phyloP scores from a whole-genome alignment of 805 yeast species.

The Zygotorulaspora sp. region DNA sequence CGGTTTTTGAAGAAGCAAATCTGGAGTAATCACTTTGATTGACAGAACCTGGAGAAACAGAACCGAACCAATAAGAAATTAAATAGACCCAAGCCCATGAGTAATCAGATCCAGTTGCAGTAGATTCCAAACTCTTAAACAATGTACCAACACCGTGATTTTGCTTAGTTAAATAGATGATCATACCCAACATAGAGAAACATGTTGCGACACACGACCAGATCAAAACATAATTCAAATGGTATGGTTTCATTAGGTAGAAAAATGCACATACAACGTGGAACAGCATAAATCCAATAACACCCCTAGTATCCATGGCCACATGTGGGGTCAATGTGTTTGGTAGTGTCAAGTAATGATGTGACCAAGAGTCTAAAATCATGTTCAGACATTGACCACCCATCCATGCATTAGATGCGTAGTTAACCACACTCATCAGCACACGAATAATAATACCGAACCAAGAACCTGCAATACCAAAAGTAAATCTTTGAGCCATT shows the following conservation, averaged over 20 bases:
- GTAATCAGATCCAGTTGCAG: slow-evolving; percentile 35
- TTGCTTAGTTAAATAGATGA: slow-evolving; percentile 33
- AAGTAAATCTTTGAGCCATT: slow-evolving; percentile 42
- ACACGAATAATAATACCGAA: slow-evolving; percentile 42
- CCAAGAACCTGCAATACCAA: slow-evolving; percentile 44
- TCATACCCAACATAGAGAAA: slow-evolving; percentile 41
- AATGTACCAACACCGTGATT: slow-evolving; percentile 37
- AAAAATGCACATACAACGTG: slow-evolving; percentile 42
- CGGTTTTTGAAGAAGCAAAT: slow-evolving; percentile 35
- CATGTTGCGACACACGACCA: slow-evolving; percentile 37
- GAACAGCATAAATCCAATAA: slow-evolving; percentile 40
- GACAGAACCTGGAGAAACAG: slow-evolving; percentile 39
- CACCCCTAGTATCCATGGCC: slow-evolving; percentile 36
- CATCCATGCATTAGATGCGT: slow-evolving; percentile 44
- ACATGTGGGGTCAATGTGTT: slow-evolving; percentile 34
- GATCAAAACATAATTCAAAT: slow-evolving; percentile 37
- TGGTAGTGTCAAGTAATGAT: slow-evolving; percentile 34
- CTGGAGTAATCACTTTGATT: slow-evolving; percentile 42
- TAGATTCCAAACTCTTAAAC: slow-evolving; percentile 29
- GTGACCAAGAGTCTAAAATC: slow-evolving; percentile 40
- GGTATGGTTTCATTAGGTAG: slow-evolving; percentile 43
- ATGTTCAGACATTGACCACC: slow-evolving; percentile 42
- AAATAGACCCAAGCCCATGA: slow-evolving; percentile 44
- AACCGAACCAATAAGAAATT: slow-evolving; percentile 42
- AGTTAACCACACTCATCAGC: slow-evolving; percentile 45